Base-by-base conservation (phyloP, 192 early-diverging fungal species). In the Mortierella claussenii region DNA sequence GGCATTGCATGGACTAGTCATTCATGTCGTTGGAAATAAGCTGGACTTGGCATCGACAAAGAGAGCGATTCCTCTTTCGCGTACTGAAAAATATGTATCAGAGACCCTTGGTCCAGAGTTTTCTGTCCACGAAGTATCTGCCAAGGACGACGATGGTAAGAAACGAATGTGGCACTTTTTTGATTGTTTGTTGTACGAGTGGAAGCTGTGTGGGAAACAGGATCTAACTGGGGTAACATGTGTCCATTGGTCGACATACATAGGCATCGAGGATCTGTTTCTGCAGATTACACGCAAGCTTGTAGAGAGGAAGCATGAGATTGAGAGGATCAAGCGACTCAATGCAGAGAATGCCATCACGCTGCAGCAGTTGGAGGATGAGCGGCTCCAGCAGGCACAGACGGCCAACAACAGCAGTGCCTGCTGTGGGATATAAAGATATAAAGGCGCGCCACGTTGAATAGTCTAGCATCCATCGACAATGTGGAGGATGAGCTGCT, bases 1-100 rank as follows among this genome's bases (percentile, higher is more conserved):
- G n/a, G 23, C 21, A 27, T 46, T 12, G 23, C 15, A 49, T 17
- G 13, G 20, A 23, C 31, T 87, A 86, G 89, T 91, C 33, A 81
- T 91, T 48, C 85, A 89, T 50, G 82, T 91, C 36, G 89, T 91
- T 15, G 90, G 88, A 42, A 91, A 91, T 76, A 91, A 91, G 65
- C 81, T 87, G 79, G 90, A 91, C 65, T 76, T 91, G 70, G 86
- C 88, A 23, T 59, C 82, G 21, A 81, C 80, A 50, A 81, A 76
- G 57, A 84, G 90, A 53, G 82, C 82, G 49, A 86, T 91, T 11
- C 80, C 86, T 55, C 81, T 83, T 54, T 56, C 81, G 13, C 84
- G 83, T 33, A 85, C 88, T 30, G 86, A 85, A 44, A 85, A 89
- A 44, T 91, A 90, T 51, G 81, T 87, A 64, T 80, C 86, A 68